phyloP scores from a whole-genome alignment of 352 stramenopile genomes.

The Globisporangium polare region DNA sequence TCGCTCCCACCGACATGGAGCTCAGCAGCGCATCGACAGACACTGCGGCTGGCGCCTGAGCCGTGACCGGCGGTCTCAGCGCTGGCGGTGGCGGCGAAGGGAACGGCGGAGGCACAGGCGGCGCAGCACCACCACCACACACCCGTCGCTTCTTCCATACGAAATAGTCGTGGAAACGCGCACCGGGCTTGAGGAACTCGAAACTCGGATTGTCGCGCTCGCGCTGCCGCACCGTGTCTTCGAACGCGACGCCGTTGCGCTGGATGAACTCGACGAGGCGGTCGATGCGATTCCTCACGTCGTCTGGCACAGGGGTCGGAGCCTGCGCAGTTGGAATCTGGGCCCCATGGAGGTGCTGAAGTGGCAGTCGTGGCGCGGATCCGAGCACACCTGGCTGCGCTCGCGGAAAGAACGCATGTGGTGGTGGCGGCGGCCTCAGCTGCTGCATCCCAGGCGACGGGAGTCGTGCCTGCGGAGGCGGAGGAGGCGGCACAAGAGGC shows the following conservation, averaged over 20 bases:
- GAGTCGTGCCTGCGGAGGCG: neutral
- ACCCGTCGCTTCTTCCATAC: conserved; percentile 43
- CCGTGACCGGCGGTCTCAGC: neutral
- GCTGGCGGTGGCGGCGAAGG: neutral
- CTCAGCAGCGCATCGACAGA: conserved; percentile 14
- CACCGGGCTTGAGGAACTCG: conserved; percentile 38
- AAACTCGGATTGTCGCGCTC: conserved; percentile 58
- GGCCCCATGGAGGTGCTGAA: conserved; percentile 3
- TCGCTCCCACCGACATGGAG: conserved; percentile 34
- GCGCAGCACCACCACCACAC: neutral
- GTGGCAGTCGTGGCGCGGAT: neutral
- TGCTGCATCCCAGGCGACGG: conserved; percentile 1
- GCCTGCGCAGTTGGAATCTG: neutral
- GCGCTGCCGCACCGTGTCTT: conserved; percentile 35
- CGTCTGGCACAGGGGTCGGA: conserved; percentile 27
- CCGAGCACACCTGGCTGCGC: conserved; percentile 6
- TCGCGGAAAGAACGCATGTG: conserved; percentile 12
- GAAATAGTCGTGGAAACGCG: conserved; percentile 49
- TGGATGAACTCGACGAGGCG: conserved; percentile 54
- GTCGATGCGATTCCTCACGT: conserved; percentile 49
- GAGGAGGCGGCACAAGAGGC: neutral
- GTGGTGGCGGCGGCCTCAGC: conserved; percentile 4
- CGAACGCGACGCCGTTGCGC: conserved; percentile 53
- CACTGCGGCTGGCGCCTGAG: neutral
- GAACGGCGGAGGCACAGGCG: neutral